phyloP scores from a whole-genome alignment of 1,284 basidiomycete species.

The Anthracocystis setariae region DNA sequence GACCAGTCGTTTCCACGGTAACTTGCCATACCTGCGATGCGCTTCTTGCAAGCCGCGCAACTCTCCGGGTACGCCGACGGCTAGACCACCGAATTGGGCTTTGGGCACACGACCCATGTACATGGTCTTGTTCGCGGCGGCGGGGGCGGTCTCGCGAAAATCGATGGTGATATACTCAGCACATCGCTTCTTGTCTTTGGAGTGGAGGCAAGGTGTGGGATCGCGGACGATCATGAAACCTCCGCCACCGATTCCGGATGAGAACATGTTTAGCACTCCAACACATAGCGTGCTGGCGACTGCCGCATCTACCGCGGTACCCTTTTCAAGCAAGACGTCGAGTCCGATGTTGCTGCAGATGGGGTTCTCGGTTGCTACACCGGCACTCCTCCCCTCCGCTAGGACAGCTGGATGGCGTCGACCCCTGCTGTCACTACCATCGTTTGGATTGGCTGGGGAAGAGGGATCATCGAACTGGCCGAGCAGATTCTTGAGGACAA shows the following conservation, averaged over 20 bases:
- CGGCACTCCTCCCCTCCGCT: slow-evolving; percentile 41
- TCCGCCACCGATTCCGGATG: slow-evolving; percentile 69
- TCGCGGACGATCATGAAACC: slow-evolving; percentile 60
- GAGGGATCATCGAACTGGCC: slow-evolving; percentile 33
- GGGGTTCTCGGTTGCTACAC: slow-evolving; percentile 54
- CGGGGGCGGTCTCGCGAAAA: slow-evolving; percentile 69
- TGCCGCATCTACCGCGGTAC: slow-evolving; percentile 89
- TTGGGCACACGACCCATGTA: slow-evolving; percentile 49
- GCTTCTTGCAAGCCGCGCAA: slow-evolving; percentile 64
- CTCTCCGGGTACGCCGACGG: slow-evolving; percentile 68
- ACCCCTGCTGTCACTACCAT: slow-evolving; percentile 27
- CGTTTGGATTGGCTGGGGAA: neutral
- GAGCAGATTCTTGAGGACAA: slow-evolving; percentile 42
- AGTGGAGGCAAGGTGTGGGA: slow-evolving; percentile 72
- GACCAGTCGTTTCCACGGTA: slow-evolving; percentile 65
- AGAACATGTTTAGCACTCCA: slow-evolving; percentile 68
- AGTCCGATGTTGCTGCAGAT: slow-evolving; percentile 50
- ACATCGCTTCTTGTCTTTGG: slow-evolving; percentile 14
- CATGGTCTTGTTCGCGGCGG: slow-evolving; percentile 69
- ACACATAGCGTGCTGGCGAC: slow-evolving; percentile 72
- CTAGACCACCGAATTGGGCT: slow-evolving; percentile 58
- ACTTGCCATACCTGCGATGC: slow-evolving; percentile 57
- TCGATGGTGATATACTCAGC: slow-evolving; percentile 68
- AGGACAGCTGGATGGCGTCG: slow-evolving; percentile 45
- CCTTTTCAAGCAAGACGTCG: slow-evolving; percentile 73